Evolutionary conservation across 2,329 filamentous ascomycete species (phyloP), one percentile per base, ranked within the genome.

Genomic region (Sclerotinia subarctica): DNA sequence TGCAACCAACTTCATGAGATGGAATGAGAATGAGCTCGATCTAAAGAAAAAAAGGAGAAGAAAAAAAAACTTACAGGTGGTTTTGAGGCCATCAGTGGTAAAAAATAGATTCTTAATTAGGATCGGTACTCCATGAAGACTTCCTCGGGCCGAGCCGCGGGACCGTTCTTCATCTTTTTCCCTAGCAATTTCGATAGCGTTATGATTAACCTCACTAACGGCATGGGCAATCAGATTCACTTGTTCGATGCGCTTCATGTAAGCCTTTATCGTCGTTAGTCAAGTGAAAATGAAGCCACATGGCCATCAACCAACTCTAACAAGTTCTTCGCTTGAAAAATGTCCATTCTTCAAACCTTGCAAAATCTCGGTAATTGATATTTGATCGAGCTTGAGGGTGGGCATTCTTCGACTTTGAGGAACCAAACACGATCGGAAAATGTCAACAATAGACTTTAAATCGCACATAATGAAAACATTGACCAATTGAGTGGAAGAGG

Each of bases 61-160:
- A 29, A 5, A 35, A 13, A 13, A 29, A 15, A 51, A 65, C 17
- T 85, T 85, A 29, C 85, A 80, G 24, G 68, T 71, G 6, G 38
- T 87, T 73, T 85, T 82, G 83, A 87, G 85, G 71, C 2, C 59
- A 84, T 85, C 68, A 83, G 86, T 73, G 84, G 82, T 83, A 85
- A 85, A 84, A 60, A 87, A 86, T 72, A 85, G 85, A 74, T 86
- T 83, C 76, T 88, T 87, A 76, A 87, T 81, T 21, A 87, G 75
- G 52, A 88, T 82, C 0, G 85, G 85, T 3, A 87, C 80, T 3
- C 85, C 85, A 74, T 87, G 84, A 0, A 86, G 77, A 17, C 82
- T 82, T 2, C 74, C 72, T 21, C 67, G 53, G 15, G 66, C 29
- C 19, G 56, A 68, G 11, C 72, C 72, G 5, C 24, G 49, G 1